These are phyloP conservation scores for Metschnikowia drakensbergensis DNA, from an alignment of 805 yeast genomes.

Conservation along the genomic window DNA sequence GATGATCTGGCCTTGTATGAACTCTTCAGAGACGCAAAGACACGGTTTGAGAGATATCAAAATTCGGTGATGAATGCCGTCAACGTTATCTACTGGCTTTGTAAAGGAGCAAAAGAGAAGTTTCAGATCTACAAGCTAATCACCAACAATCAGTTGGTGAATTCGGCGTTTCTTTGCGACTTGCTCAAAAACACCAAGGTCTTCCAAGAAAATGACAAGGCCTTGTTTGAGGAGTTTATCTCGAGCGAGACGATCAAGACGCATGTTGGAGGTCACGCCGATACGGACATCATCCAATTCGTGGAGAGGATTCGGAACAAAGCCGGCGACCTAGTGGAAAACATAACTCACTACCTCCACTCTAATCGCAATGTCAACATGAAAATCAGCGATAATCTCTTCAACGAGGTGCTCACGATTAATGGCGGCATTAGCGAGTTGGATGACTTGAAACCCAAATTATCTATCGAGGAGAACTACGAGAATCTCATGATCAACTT, in stretches of 20 bases:
- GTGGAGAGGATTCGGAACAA: background rate
- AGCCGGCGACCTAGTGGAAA: constrained; percentile 5
- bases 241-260: constrained; percentile 8
- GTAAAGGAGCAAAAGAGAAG: constrained; percentile 20
- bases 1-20: constrained; percentile 14
- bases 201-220: constrained; percentile 4
- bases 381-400: constrained; percentile 25
- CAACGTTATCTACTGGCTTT: constrained; percentile 22
- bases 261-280: constrained; percentile 5
- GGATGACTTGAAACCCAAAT: constrained; percentile 12
- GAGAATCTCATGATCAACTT: constrained; percentile 37
- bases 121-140: constrained; percentile 32
- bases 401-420: constrained; percentile 32
- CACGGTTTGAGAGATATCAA: constrained; percentile 24
- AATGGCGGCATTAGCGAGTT: constrained; percentile 24
- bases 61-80: constrained; percentile 25
- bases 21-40: constrained; percentile 17
- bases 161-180: constrained; percentile 24
- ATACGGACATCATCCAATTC: constrained; percentile 9
- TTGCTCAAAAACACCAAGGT: constrained; percentile 15
- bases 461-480: constrained; percentile 33
- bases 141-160: constrained; percentile 26
- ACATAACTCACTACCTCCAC: constrained; percentile 18
- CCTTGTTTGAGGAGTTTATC: constrained; percentile 7
- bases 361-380: constrained; percentile 16